Evolutionary conservation across 768 basidiomycete genomes (phyloP).

Genomic region (Mycena albidolilacea): DNA sequence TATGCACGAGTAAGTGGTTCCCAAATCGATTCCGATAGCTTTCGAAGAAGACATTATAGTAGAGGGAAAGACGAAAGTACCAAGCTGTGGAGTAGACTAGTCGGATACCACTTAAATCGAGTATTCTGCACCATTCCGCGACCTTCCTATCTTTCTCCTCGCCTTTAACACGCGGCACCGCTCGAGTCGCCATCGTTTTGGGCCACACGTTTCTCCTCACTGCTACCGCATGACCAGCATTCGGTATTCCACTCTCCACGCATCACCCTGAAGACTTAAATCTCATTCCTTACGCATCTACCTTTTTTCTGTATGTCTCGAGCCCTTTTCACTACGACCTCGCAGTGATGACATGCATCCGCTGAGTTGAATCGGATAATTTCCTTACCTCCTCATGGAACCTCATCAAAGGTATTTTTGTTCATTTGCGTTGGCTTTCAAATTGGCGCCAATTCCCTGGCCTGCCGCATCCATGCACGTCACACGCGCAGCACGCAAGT

Average conservation of each 20-base stretch:
- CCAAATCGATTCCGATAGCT: conserved; percentile 14
- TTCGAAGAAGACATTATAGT: conserved; percentile 28
- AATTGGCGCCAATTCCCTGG: background rate
- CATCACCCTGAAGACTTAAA: conserved; percentile 1
- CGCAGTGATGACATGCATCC: conserved; percentile 1
- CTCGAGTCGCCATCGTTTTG: background rate
- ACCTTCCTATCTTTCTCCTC: background rate
- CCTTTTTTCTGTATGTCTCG: background rate
- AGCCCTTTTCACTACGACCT: background rate
- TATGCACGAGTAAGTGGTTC: conserved; percentile 13
- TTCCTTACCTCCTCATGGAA: background rate
- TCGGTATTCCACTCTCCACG: conserved; percentile 1
- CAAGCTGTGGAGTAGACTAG: background rate
- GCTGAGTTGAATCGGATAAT: background rate
- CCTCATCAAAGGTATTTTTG: background rate
- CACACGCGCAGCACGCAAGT: background rate
- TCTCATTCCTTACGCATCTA: background rate
- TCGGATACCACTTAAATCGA: conserved; percentile 6
- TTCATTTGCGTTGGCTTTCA: conserved; percentile 6
- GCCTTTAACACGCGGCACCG: conserved; percentile 9
- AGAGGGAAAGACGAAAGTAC: conserved; percentile 7
- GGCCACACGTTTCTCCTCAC: conserved; percentile 2
- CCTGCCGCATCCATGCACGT: background rate
- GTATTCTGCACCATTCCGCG: background rate
- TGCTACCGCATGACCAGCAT: conserved; percentile 3